Conservation (phyloP, 1,284 basidiomycete species). For the Heterobasidion irregulare region DNA sequence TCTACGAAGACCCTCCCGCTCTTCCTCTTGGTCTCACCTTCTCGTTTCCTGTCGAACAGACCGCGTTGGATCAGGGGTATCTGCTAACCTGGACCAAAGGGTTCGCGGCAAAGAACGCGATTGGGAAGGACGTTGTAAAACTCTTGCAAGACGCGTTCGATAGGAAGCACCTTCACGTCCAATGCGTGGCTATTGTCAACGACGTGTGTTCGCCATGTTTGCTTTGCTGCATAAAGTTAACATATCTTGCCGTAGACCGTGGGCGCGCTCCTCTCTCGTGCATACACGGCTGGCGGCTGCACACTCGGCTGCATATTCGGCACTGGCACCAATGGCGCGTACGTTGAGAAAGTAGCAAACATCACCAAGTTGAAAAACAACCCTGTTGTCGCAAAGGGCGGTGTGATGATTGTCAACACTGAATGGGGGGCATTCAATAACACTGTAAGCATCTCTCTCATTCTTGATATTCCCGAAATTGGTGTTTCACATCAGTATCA, state of each 20-base stretch:
- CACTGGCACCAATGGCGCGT: constrained; percentile 97
- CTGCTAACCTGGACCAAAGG: constrained; percentile 98
- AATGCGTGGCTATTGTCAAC: constrained; percentile 92
- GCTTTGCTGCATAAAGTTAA: constrained; percentile 5
- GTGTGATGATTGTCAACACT: constrained; percentile 92
- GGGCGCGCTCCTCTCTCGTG: constrained; percentile 86
- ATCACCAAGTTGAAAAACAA: constrained; percentile 76
- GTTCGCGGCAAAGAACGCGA: constrained; percentile 84
- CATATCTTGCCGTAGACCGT: constrained; percentile 58
- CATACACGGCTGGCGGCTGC: constrained; percentile 87
- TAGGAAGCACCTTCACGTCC: constrained; percentile 89
- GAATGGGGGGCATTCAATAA: constrained; percentile 99
- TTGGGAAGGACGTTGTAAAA: constrained; percentile 89
- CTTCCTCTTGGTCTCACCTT: constrained; percentile 90
- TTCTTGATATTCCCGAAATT: constrained; percentile 2
- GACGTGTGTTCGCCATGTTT: constrained; percentile 53
- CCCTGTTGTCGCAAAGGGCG: constrained; percentile 49
- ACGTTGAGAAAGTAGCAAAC: constrained; percentile 81
- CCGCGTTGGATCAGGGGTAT: constrained; percentile 82
- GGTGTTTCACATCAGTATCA: constrained; percentile 18
- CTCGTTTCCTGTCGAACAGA: constrained; percentile 96
- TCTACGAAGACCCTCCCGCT: constrained; percentile 28
- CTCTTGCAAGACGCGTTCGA: constrained; percentile 92
- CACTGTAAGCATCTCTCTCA: constrained; percentile 39
- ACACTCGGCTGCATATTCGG: constrained; percentile 90